Evolutionary conservation across 208 protist species (phyloP), one percentile per base, ranked within the genome.

Genomic region (Leishmania mexicana): DNA sequence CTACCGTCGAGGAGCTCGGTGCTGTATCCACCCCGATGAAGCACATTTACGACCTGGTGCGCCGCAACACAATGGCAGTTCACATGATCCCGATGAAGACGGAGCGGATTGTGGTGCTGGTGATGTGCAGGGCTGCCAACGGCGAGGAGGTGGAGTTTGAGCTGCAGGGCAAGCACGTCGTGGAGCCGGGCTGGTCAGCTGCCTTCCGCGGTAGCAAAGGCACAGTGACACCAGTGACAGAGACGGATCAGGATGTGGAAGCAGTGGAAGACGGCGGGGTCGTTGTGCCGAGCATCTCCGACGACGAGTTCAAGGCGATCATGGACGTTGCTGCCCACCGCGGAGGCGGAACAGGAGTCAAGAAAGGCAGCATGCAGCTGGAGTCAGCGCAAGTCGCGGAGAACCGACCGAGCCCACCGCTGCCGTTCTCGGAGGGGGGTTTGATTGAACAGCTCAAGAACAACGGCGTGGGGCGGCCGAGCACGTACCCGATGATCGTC

Each of bases 401-500:
- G 81, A 83, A 94, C 84, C 85, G 85, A 45, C 87, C 89, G 38
- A 74, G 84, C 15, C 92, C 93, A 49, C 93, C 93, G 40, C 85
- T 94, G 76, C 92, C 86, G 13, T 95, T 92, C 87, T 94, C 93
- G 10, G 93, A 98, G 84, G 95, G 93, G 58, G 85, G 88, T 19
- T 84, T 98, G 68, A 98, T 98, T 82, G 93, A 96, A 78, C 90
- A 98, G 78, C 93, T 98, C 54, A 94, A 93, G 81, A 90, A 91
- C 65, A 91, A 97, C 82, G 95, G 93, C 76, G 93, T 98, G 28
- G 95, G 95, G 24, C 89, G 95, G 40, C 95, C 95, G 40, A 97
- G 93, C 85, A 98, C 95, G n/a, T 98, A 98, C 81, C 93, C 95
- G 38, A 93, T 91, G 85, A 98, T 98, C 65, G 91, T 98, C 42